phyloP scores from a whole-genome alignment of 1,284 basidiomycete species.

The Somion occarium region DNA sequence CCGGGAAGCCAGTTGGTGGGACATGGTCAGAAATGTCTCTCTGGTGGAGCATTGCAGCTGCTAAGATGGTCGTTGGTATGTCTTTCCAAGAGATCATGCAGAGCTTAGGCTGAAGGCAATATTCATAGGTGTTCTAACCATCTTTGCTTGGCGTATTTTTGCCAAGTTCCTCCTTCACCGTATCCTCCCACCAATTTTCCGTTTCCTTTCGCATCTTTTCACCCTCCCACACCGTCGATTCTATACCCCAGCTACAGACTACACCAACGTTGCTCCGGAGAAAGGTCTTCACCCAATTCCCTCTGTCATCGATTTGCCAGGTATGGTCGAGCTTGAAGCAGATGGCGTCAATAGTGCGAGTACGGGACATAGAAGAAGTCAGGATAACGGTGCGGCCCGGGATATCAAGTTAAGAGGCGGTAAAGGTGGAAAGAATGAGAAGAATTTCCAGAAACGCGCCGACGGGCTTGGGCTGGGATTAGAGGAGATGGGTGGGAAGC shows the following conservation, averaged over 20 bases:
- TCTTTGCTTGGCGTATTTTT: constrained; percentile 83
- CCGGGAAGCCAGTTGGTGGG: constrained; percentile 45
- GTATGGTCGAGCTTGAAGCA: constrained; percentile 32
- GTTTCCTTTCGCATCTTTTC: constrained; percentile 58
- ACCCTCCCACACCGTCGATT: constrained; percentile 74
- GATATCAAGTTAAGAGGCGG: constrained; percentile 7
- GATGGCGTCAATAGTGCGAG: constrained; percentile 17
- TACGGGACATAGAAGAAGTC: constrained; percentile 5
- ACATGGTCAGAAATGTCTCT: constrained; percentile 41
- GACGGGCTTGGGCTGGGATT: constrained; percentile 29
- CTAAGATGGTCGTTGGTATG: constrained; percentile 61
- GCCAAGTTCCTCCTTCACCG: constrained; percentile 74
- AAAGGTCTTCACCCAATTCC: constrained; percentile 70
- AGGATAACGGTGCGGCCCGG: constrained; percentile 11
- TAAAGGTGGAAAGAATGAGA: constrained; percentile 8
- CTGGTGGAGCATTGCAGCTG: constrained; percentile 53
- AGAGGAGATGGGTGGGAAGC: constrained; percentile 22
- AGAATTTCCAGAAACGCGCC: constrained; percentile 8
- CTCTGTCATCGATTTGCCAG: constrained; percentile 78
- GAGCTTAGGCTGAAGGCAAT: too few species aligned
- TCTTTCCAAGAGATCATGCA: too few species aligned
- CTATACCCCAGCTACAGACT: constrained; percentile 88
- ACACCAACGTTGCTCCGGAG: constrained; percentile 61
- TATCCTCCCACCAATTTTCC: constrained; percentile 79
- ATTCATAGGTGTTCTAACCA: constrained; percentile 55